These are phyloP conservation scores for Rhizopogon salebrosus DNA, from an alignment of 768 basidiomycete genomes.

Conservation along the genomic window DNA sequence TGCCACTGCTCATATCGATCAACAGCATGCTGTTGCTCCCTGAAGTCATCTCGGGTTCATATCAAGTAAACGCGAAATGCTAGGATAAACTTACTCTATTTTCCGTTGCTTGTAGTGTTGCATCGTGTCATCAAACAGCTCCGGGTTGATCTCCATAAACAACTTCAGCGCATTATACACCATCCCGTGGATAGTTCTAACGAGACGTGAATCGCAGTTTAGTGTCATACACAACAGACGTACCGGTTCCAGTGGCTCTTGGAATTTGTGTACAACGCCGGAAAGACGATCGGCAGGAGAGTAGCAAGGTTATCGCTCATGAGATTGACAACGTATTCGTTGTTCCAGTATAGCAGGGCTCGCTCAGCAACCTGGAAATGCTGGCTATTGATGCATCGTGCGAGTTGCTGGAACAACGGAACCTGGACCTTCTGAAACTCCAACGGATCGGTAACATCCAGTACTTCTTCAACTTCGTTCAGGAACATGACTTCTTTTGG, in stretches of 20 bases:
- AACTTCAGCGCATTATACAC: slow-evolving; percentile 97
- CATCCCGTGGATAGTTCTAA: slow-evolving; percentile 97
- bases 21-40: slow-evolving; percentile 85
- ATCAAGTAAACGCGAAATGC: not conserved
- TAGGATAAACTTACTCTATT: slow-evolving; percentile 57
- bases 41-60: slow-evolving; percentile 25
- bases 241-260: slow-evolving; percentile 99
- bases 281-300: slow-evolving; percentile 95
- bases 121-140: slow-evolving; percentile 91
- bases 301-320: slow-evolving; percentile 93
- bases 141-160: slow-evolving; percentile 99
- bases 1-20: slow-evolving; percentile 89
- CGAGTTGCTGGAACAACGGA: slow-evolving; percentile 88
- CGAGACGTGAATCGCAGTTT: slow-evolving; percentile 5
- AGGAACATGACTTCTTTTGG: slow-evolving; percentile 99
- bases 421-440: slow-evolving; percentile 97
- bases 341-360: slow-evolving; percentile 97
- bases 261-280: slow-evolving; percentile 91
- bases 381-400: slow-evolving; percentile 96
- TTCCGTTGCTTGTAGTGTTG: slow-evolving; percentile 88
- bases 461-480: slow-evolving; percentile 97
- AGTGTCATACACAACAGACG: slow-evolving; percentile 22
- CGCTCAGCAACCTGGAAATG: slow-evolving; percentile 99
- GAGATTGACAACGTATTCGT: slow-evolving; percentile 98
- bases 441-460: slow-evolving; percentile 94